Conservation (phyloP, 345 rosid genomes). For the Combretum micranthum region DNA sequence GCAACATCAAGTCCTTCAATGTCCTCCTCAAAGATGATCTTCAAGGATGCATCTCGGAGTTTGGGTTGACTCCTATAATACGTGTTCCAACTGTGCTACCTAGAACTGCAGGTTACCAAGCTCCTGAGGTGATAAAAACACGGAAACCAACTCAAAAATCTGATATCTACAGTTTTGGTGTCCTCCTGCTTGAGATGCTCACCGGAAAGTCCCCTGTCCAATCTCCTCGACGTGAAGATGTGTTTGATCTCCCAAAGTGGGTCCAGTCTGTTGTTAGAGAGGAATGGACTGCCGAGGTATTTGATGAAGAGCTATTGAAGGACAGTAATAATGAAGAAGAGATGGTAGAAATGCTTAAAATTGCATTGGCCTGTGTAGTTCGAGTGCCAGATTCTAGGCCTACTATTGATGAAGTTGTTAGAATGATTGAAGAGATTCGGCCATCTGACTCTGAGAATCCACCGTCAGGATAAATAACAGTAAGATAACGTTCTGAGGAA, state of each 20-base stretch:
- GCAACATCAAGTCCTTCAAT: slow-evolving; percentile 77
- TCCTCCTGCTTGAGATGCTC: slow-evolving; percentile 72
- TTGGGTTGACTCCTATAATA: slow-evolving; percentile 56
- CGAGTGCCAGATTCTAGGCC: slow-evolving; percentile 68
- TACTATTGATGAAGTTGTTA: slow-evolving; percentile 62
- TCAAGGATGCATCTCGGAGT: slow-evolving; percentile 59
- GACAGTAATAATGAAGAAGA: slow-evolving; percentile 71
- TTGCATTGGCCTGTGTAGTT: slow-evolving; percentile 82
- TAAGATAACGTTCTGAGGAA: background rate
- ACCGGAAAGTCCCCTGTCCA: slow-evolving; percentile 80
- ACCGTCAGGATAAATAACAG: slow-evolving; percentile 30
- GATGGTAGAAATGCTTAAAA: slow-evolving; percentile 90
- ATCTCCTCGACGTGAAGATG: slow-evolving; percentile 48
- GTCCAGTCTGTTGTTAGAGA: slow-evolving; percentile 84
- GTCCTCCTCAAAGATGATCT: slow-evolving; percentile 56
- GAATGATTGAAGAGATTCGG: slow-evolving; percentile 72
- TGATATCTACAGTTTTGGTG: slow-evolving; percentile 83
- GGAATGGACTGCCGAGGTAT: slow-evolving; percentile 95
- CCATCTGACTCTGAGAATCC: slow-evolving; percentile 49
- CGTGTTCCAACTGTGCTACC: slow-evolving; percentile 45
- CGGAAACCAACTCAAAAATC: slow-evolving; percentile 53
- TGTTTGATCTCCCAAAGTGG: slow-evolving; percentile 79
- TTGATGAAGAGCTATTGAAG: slow-evolving; percentile 67
- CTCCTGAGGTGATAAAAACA: slow-evolving; percentile 68
- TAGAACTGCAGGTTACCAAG: slow-evolving; percentile 65